Base-by-base conservation (phyloP, 108 stramenopile species). In the Asterionellopsis glacialis region DNA sequence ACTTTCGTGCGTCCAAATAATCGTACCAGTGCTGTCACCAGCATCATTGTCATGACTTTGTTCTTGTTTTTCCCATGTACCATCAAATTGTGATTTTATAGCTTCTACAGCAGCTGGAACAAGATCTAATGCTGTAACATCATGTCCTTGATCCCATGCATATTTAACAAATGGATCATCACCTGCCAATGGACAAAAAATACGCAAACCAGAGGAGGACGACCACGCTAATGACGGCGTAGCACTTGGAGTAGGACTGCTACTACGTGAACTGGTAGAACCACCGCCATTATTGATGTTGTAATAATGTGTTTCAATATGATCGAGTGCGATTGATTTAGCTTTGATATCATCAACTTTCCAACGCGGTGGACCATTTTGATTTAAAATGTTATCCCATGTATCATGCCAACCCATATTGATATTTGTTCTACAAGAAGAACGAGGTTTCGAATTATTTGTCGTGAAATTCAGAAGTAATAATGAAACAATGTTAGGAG, bases 151-250 rank as follows among this genome's bases (percentile, higher is more conserved):
- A 21, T 52, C 59, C 63, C 67, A 82, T 45, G 60, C 56, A 51
- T 69, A 54, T 16, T 74, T 58, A 7, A 82, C 75, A 38, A 82
- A 69, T 14, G 53, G 57, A 64, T 82, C 81, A 53, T 82, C 81
- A 24, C 81, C 81, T 24, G 78, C 77, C 28, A 82, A 45, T 45
- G 81, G 81, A 45, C 75, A 76, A 9, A 82, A 49, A 14, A 82
- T 70, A 19, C 45, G 60, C 39, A 81, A 41, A 4, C 24, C 57
- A 19, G 59, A 41, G 9, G 38, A n/a, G n/a, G n/a, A n/a, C n/a
- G n/a, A n/a, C n/a, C n/a, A n/a, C n/a, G n/a, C n/a, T n/a, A n/a
- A n/a, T n/a, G n/a, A n/a, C n/a, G n/a, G n/a, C n/a, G n/a, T n/a
- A n/a, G n/a, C n/a, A n/a, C n/a, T n/a, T n/a, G n/a, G n/a, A n/a